Percentiles rank a stretch among this genome's conserved stretches.
Conservation (phyloP, 2,329 filamentous ascomycete species). For the Botrytis fabae region DNA sequence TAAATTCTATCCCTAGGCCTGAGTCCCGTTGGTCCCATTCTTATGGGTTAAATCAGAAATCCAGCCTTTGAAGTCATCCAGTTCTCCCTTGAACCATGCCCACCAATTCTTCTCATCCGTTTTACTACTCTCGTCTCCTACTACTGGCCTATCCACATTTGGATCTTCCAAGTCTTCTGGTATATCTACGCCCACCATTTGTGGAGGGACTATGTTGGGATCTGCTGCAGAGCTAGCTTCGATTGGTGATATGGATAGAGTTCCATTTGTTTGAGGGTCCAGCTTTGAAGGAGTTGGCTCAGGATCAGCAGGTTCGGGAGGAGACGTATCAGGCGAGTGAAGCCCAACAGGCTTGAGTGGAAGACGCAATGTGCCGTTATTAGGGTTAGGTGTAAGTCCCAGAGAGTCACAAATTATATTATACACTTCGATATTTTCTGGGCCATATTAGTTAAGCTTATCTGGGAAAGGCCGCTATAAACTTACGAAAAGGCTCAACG, state of each 20-base stretch:
- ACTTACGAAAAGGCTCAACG: constrained; percentile 78
- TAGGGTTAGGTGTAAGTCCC: constrained; percentile 68
- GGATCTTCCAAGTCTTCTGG: constrained; percentile 31
- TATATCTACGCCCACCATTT: constrained; percentile 37
- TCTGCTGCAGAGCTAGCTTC: constrained; percentile 36
- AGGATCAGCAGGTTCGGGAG: constrained; percentile 57
- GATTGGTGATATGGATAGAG: constrained; percentile 38
- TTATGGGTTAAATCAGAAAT: constrained; percentile 13
- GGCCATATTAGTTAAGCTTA: constrained; percentile 34
- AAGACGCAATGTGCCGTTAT: constrained; percentile 83
- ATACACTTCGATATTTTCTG: constrained; percentile 93
- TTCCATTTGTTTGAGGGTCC: constrained; percentile 27
- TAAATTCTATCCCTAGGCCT: not conserved
- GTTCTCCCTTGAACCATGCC: constrained; percentile 54
- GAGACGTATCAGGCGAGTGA: constrained; percentile 54
- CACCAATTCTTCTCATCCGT: constrained; percentile 45
- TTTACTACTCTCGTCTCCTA: constrained; percentile 33
- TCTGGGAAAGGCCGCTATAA: not conserved
- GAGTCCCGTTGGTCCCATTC: constrained; percentile 10
- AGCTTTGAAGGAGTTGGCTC: constrained; percentile 12
- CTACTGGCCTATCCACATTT: constrained; percentile 32
- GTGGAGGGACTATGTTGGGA: constrained; percentile 33
- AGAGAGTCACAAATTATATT: constrained; percentile 91
- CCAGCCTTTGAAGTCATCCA: constrained; percentile 45
- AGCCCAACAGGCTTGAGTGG: constrained; percentile 51